Evolutionary conservation across 2,329 filamentous ascomycete species (phyloP).

Genomic region (Beauveria sp.): DNA sequence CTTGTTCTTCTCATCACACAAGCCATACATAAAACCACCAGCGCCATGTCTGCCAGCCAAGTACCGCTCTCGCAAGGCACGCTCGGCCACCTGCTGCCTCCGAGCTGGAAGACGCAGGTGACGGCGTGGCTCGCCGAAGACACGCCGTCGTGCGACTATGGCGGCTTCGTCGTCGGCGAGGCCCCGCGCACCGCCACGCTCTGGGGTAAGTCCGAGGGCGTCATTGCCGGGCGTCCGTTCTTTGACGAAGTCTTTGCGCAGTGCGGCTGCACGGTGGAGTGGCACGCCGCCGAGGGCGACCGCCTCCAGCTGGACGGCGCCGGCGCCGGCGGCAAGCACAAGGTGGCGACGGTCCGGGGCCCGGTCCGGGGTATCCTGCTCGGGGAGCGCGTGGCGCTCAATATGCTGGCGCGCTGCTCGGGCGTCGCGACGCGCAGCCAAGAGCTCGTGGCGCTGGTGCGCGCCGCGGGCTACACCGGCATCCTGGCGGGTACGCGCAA

Average conservation of each 20-base stretch:
- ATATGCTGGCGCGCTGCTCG: conserved; percentile 82
- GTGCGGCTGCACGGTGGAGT: conserved; percentile 84
- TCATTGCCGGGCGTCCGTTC: conserved; percentile 89
- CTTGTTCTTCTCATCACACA: too few relatives aligned
- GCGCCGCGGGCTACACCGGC: conserved; percentile 66
- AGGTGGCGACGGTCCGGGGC: conserved; percentile 74
- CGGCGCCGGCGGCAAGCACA: conserved; percentile 42
- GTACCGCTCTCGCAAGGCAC: conserved; percentile 29
- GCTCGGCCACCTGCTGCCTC: conserved; percentile 67
- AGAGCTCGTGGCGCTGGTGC: conserved; percentile 46
- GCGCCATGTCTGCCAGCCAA: background rate
- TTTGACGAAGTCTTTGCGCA: conserved; percentile 90
- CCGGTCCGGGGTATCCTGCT: conserved; percentile 74
- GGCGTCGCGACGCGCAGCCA: conserved; percentile 71
- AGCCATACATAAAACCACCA: too few relatives aligned
- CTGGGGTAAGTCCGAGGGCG: conserved; percentile 63
- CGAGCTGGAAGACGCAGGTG: conserved; percentile 75
- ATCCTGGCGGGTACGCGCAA: conserved; percentile 92
- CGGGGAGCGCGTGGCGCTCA: conserved; percentile 89
- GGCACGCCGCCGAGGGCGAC: conserved; percentile 73
- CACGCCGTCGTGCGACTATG: conserved; percentile 93
- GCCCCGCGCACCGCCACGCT: conserved; percentile 55
- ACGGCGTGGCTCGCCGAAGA: conserved; percentile 89
- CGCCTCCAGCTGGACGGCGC: conserved; percentile 47
- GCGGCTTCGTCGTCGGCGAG: conserved; percentile 89